phyloP scores from a whole-genome alignment of 257 asterid genomes.

The Buddleja alternifolia region DNA sequence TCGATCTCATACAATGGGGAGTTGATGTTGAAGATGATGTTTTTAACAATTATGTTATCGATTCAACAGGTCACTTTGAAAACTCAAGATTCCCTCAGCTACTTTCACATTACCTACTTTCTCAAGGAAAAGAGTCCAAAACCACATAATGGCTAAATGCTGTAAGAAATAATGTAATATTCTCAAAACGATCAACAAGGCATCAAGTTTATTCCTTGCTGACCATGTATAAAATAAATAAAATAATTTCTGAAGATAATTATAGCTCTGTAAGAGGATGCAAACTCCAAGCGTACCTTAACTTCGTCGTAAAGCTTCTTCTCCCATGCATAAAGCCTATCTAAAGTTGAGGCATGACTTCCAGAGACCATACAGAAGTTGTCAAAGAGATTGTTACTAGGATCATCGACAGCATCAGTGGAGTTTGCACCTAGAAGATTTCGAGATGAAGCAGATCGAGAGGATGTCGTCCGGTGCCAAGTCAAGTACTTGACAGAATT shows the following conservation, averaged over 20 bases:
- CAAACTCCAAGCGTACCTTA: conserved; percentile 58
- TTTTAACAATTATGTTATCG: not conserved
- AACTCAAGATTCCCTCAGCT: too few relatives aligned
- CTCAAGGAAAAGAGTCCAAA: too few relatives aligned
- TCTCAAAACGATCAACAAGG: too few relatives aligned
- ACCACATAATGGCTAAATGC: not conserved
- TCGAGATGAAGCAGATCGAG: conserved; percentile 85
- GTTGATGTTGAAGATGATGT: not conserved
- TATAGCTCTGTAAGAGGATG: not conserved
- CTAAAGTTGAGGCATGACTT: conserved; percentile 96
- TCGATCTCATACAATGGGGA: not conserved
- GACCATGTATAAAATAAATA: not conserved
- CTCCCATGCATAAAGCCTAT: conserved; percentile 96
- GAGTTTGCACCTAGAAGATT: conserved; percentile 66
- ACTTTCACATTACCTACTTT: too few relatives aligned
- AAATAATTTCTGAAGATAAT: not conserved
- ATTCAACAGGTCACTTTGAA: not conserved
- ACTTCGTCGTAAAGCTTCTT: conserved; percentile 97
- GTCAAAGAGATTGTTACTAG: conserved; percentile 62
- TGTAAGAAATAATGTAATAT: not conserved
- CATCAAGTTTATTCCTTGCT: not conserved
- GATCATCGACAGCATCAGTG: conserved; percentile 51
- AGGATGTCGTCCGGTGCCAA: conserved; percentile 89
- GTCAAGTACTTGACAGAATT: conserved; percentile 80
- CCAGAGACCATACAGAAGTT: conserved; percentile 86